A percentile compares a stretch with the other conserved stretches of the same genome.
Evolutionary conservation across 2,329 filamentous ascomycete genomes (phyloP).

Genomic region (Eutypa lata): DNA sequence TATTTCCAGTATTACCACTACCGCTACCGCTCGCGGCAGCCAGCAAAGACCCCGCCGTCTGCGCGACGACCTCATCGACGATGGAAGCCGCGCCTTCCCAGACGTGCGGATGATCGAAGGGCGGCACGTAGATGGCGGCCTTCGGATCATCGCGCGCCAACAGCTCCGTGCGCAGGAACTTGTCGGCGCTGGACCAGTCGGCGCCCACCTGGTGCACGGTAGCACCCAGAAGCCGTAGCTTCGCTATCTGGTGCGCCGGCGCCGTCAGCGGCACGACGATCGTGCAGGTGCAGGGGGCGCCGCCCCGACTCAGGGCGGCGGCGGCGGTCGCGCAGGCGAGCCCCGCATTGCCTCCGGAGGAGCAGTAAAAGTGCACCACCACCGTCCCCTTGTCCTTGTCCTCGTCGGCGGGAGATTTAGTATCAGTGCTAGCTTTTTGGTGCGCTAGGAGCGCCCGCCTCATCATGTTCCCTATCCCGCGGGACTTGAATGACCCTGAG

Average conservation of each 20-base stretch:
- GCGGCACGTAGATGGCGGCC: conserved; percentile 64
- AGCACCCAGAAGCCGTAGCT: conserved; percentile 66
- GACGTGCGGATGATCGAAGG: conserved; percentile 66
- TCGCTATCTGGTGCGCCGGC: conserved; percentile 66
- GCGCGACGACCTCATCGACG: conserved; percentile 46
- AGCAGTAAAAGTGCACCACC: conserved; percentile 69
- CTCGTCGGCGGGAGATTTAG: conserved; percentile 4
- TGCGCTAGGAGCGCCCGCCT: conserved; percentile 34
- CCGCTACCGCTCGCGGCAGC: conserved; percentile 15
- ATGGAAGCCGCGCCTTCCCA: conserved; percentile 65
- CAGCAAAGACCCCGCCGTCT: conserved; percentile 29
- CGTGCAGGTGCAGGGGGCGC: conserved; percentile 50
- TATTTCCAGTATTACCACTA: conserved; percentile 37
- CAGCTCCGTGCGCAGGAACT: conserved; percentile 58
- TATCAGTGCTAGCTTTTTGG: conserved; percentile 11
- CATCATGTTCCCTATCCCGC: conserved; percentile 72
- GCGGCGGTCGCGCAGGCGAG: conserved; percentile 77
- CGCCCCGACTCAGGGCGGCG: conserved; percentile 49
- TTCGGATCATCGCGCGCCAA: too few species aligned
- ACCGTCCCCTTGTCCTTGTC: conserved; percentile 17
- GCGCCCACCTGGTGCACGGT: conserved; percentile 66
- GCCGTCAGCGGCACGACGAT: conserved; percentile 70
- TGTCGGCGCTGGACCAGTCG: conserved; percentile 68
- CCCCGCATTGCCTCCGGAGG: conserved; percentile 80
- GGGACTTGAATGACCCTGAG: conserved; percentile 82